A percentile compares a stretch with the other conserved stretches of the same genome.
Evolutionary conservation across 257 asterid genomes (phyloP).

Genomic region (Solanum clarkiae): DNA sequence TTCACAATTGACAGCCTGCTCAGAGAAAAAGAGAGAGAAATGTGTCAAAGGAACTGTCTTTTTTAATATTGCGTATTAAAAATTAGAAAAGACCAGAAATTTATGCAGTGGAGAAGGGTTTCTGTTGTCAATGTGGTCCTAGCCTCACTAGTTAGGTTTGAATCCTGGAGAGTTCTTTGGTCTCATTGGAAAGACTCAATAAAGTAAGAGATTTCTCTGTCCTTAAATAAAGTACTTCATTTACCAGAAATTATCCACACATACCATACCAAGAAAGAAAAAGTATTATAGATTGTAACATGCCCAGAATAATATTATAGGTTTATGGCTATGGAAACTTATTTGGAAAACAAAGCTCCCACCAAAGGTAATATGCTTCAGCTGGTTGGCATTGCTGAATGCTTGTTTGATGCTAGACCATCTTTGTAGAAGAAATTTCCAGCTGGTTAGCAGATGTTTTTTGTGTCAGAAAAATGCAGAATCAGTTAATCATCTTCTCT

Average conservation of each 20-base stretch:
- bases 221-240: background rate
- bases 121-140: background rate
- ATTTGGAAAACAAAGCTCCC: too few species aligned
- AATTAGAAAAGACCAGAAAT: background rate
- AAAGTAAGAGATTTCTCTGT: background rate
- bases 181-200: background rate
- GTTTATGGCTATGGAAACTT: too few species aligned
- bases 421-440: too few species aligned
- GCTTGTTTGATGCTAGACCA: too few species aligned
- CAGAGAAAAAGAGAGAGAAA: slow-evolving; percentile 2
- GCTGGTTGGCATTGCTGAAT: too few species aligned
- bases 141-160: background rate
- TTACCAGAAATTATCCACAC: background rate
- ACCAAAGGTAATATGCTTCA: too few species aligned
- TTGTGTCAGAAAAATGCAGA: too few species aligned
- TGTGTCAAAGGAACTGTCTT: background rate
- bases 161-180: background rate
- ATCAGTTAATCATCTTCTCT: too few species aligned
- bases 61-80: too few species aligned
- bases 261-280: background rate
- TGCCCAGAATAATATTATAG: too few species aligned
- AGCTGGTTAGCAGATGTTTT: too few species aligned
- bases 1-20: slow-evolving; percentile 72
- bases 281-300: too few species aligned
- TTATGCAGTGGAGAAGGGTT: background rate